phyloP scores from a whole-genome alignment of 352 stramenopile genomes.

The Globisporangium nodosum region DNA sequence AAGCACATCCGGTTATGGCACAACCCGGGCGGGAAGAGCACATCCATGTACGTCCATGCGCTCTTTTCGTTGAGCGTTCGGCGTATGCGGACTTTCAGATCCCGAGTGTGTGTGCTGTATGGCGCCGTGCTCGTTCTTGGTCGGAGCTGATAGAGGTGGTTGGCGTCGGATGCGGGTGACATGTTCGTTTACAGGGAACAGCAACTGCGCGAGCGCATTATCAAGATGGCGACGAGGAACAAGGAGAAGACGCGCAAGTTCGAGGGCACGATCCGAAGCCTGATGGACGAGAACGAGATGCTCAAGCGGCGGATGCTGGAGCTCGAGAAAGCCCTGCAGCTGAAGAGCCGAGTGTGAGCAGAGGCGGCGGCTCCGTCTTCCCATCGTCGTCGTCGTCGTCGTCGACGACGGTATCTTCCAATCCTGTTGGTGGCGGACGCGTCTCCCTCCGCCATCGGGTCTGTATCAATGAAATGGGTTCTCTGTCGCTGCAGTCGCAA shows the following conservation, averaged over 20 bases:
- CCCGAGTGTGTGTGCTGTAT: too few species aligned
- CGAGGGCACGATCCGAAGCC: constrained; percentile 63
- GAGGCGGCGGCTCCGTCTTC: neutral
- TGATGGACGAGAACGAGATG: constrained; percentile 75
- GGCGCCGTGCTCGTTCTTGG: neutral
- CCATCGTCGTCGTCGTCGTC: neutral
- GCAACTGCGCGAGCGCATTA: constrained; percentile 77
- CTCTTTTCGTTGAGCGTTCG: neutral
- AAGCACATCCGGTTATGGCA: constrained; percentile 83
- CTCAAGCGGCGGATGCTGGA: constrained; percentile 65
- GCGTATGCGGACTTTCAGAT: neutral
- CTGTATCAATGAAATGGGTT: neutral
- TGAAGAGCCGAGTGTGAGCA: constrained; percentile 10
- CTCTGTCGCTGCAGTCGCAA: neutral
- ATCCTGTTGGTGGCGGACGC: neutral
- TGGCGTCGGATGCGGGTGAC: neutral
- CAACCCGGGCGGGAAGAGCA: constrained; percentile 76
- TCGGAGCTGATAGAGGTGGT: neutral
- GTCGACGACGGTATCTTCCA: neutral
- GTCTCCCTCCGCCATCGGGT: neutral
- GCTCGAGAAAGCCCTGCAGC: constrained; percentile 26
- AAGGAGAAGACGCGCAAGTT: constrained; percentile 83
- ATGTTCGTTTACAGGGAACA: constrained; percentile 35
- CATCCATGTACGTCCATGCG: constrained; percentile 43
- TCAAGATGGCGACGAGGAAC: constrained; percentile 80